Evolutionary conservation across 495 filamentous ascomycete genomes (phyloP), one percentile per base, ranked within the genome.

Genomic region (Lasiosphaeria hispida): DNA sequence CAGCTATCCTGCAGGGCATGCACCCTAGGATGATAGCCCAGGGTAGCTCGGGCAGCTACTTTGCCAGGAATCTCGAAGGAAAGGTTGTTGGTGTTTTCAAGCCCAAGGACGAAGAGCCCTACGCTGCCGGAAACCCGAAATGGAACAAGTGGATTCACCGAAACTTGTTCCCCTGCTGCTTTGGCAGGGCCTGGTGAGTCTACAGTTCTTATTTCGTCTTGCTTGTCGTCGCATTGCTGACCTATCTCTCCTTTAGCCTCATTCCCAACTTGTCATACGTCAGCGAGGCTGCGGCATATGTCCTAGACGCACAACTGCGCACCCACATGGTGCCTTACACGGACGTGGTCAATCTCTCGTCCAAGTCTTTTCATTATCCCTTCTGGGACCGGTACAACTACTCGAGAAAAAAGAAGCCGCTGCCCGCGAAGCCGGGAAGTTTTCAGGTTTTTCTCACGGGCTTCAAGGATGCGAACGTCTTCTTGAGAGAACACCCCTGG

Each of bases 261-360:
- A 99, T 99, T 72, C 94, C 94, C 40, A 99, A 99, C 69, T 80
- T 99, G n/a, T 96, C 92, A 48, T 99, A 99, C 70, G 90, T 99
- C 64, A 97, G 92, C 57, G 94, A 99, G 77, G 94, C 94, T 14
- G 94, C 94, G 10, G 93, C 94, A 40, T 99, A 96, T 70, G 88
- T 96, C 3, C 83, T 99, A 43, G 94, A 99, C 75, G 85, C 85
- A 55, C 89, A 93, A 61, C 78, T 99, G 37, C 88, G 86, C 52
- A 97, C 94, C 17, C 87, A 95, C 72, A 75, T 99, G 48, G 94
- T 99, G 10, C 94, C 94, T 0, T 97, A 96, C 61, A 99, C 94
- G 34, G 94, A 94, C 68, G 89, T 99, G 55, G 91, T 97, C 9
- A 88, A 88, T 61, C 78, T 99, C 35, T 95, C 94, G 14, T 97